Evolutionary conservation across 177 flowering plant genomes (phyloP), one percentile per base, ranked within the genome.

Genomic region (Tripterygium wilfordii): DNA sequence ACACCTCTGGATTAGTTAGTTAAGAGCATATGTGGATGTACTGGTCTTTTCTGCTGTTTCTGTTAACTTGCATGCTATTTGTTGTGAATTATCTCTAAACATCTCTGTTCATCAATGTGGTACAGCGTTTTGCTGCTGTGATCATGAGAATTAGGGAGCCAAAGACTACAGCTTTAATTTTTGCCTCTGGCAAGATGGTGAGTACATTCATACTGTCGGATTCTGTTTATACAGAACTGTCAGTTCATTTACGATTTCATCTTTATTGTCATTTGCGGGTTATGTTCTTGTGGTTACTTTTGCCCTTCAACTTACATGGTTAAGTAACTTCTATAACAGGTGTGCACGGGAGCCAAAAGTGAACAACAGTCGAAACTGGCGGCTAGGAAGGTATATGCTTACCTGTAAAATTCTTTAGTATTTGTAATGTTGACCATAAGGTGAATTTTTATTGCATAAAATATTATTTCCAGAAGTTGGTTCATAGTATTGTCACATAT

Each of bases 321-420:
- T 8, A 7, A 13, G 14, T 35, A 3, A 22, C 26, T 59, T 13
- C 35, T 30, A 6, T 38, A 33, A 41, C 53, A 89, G 97, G 97
- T 91, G 18, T 91, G 98, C 48, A 88, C 96, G 2, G 96, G 98
- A 53, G 98, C 98, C 7, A 88, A 91, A 66, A 88, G 86, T 48
- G 95, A 88, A 53, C 75, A 80, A n/a, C 83, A 76, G 42, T 85
- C 98, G 14, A 88, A 77, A 58, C 44, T 83, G 41, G 94, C 94
- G 1, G 92, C 95, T 24, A 60, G 95, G 42, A 87, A 91, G 89
- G 96, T 85, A 61, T 39, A 36, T 44, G 13, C n/a, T n/a, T n/a
- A n/a, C n/a, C n/a, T n/a, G n/a, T n/a, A n/a, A n/a, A n/a, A n/a
- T n/a, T n/a, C n/a, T n/a, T n/a, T n/a, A n/a, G n/a, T n/a, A n/a